A percentile compares a stretch with the other conserved stretches of the same genome.
phyloP scores from a whole-genome alignment of 2,329 filamentous ascomycete species.

The Biscogniauxia marginata region DNA sequence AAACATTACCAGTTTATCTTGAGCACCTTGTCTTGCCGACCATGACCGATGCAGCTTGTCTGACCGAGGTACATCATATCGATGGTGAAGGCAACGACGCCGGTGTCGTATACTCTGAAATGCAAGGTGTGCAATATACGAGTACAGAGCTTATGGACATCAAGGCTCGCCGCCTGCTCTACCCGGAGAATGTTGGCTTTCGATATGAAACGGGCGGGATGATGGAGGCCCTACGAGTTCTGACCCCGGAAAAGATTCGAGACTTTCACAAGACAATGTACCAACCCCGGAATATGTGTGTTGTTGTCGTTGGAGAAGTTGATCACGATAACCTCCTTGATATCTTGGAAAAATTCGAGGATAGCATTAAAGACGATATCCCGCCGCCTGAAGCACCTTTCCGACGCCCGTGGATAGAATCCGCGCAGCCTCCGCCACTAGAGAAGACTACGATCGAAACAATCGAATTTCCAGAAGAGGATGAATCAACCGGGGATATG shows the following conservation, averaged over 20 bases:
- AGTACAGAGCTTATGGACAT: conserved; percentile 86
- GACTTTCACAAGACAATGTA: conserved; percentile 97
- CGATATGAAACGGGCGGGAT: conserved; percentile 98
- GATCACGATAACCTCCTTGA: conserved; percentile 77
- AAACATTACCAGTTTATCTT: conserved; percentile 90
- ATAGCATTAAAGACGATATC: conserved; percentile 78
- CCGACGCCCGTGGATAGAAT: conserved; percentile 87
- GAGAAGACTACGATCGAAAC: conserved; percentile 71
- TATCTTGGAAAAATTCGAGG: conserved; percentile 85
- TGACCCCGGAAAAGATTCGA: conserved; percentile 89
- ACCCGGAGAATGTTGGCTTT: conserved; percentile 87
- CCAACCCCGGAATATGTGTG: conserved; percentile 89
- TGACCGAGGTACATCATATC: conserved; percentile 95
- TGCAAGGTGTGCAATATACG: conserved; percentile 92
- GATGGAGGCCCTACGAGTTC: conserved; percentile 83
- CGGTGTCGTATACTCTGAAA: conserved; percentile 96
- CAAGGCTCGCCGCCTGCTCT: conserved; percentile 73
- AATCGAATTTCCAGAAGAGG: conserved; percentile 92
- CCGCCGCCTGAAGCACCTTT: conserved; percentile 74
- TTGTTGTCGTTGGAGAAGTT: conserved; percentile 89
- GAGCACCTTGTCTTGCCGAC: conserved; percentile 92
- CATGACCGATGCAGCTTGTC: conserved; percentile 86
- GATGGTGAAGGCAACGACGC: conserved; percentile 93
- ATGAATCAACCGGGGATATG: conserved; percentile 89
- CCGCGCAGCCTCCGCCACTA: conserved; percentile 71